Conservation (phyloP, 345 rosid genomes). For the Gossypioides kirkii region DNA sequence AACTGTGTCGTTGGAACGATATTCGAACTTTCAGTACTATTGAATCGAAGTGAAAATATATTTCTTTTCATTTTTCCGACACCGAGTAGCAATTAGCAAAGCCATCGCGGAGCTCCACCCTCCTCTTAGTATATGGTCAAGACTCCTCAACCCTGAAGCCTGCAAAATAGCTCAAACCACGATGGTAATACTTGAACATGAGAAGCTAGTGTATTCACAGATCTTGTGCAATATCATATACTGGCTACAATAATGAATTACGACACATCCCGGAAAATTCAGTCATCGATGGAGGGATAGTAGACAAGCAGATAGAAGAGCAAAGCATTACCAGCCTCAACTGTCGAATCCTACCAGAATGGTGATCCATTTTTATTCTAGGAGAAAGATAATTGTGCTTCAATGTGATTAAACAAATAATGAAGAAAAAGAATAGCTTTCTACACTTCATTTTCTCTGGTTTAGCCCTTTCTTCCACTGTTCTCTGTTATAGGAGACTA, state of each 20-base stretch:
- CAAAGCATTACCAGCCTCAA: too few relatives aligned
- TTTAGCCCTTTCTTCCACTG: not conserved
- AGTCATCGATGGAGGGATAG: too few relatives aligned
- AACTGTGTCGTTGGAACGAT: constrained; percentile 51
- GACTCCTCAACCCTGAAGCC: constrained; percentile 33
- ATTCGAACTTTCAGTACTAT: too few relatives aligned
- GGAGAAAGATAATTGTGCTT: not conserved
- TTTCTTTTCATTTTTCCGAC: too few relatives aligned
- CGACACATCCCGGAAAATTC: too few relatives aligned
- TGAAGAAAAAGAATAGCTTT: too few relatives aligned
- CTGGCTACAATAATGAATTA: not conserved
- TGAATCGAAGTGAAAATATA: too few relatives aligned
- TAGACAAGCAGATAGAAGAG: too few relatives aligned
- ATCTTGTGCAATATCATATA: not conserved
- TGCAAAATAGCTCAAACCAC: constrained; percentile 21
- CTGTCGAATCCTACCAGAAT: not conserved
- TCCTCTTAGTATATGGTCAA: constrained; percentile 36
- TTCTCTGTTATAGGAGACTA: not conserved
- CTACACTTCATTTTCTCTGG: not conserved
- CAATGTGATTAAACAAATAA: not conserved
- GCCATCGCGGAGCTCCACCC: constrained; percentile 45
- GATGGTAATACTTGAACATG: constrained; percentile 14
- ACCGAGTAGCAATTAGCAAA: constrained; percentile 16
- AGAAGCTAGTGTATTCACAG: not conserved
- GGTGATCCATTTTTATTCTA: not conserved